phyloP scores from a whole-genome alignment of 768 basidiomycete species.

The Pleurotus platypus region DNA sequence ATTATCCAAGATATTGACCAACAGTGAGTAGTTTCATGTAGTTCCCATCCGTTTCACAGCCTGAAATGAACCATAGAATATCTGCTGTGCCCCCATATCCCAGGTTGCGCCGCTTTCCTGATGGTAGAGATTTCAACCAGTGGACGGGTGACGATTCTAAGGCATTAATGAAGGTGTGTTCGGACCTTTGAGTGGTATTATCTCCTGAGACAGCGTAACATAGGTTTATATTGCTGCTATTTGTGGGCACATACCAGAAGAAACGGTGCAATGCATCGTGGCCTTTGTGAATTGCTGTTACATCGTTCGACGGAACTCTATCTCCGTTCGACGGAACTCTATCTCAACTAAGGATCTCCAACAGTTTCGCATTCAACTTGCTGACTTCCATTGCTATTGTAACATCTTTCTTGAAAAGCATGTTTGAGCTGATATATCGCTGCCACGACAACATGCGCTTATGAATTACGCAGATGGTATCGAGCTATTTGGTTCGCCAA shows the following conservation, averaged over 20 bases:
- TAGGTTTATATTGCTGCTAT: conserved; percentile 29
- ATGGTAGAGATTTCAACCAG: conserved; percentile 26
- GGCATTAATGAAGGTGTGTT: conserved; percentile 30
- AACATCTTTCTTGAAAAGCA: conserved; percentile 21
- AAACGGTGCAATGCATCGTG: conserved; percentile 20
- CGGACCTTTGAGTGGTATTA: not conserved
- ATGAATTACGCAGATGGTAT: conserved; percentile 16
- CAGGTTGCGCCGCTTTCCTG: conserved; percentile 19
- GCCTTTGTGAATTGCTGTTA: conserved; percentile 28
- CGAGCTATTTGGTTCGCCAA: conserved; percentile 19
- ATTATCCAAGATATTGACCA: conserved; percentile 32
- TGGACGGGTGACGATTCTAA: conserved; percentile 37
- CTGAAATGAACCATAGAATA: conserved; percentile 7
- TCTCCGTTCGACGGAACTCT: conserved; percentile 14
- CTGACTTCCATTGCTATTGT: conserved; percentile 23
- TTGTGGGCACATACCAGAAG: conserved; percentile 22
- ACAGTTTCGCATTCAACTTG: conserved; percentile 12
- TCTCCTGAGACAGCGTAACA: not conserved
- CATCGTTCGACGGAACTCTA: conserved; percentile 4
- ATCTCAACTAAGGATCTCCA: conserved; percentile 13
- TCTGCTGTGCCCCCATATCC: conserved; percentile 18
- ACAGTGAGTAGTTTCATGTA: conserved; percentile 16
- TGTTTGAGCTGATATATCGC: conserved; percentile 16
- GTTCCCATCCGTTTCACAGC: too few species aligned
- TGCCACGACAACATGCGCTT: conserved; percentile 24